These are phyloP conservation scores for Ampelocalamus luodianensis DNA, from an alignment of 176 grass and related monocot species.

Conservation along the genomic window DNA sequence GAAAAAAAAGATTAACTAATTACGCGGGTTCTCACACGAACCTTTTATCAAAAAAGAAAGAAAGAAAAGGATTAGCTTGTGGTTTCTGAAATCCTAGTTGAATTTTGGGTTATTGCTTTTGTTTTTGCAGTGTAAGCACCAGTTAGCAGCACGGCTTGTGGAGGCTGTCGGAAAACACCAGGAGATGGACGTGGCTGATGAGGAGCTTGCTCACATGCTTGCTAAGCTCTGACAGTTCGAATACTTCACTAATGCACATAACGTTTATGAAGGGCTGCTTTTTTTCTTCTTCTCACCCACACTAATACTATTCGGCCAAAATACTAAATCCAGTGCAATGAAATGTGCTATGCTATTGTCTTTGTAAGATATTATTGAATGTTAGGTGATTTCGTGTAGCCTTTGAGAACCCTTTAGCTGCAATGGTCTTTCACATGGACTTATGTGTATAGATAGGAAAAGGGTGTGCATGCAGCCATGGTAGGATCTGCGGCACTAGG, in stretches of 20 bases:
- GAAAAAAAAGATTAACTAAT: too few relatives aligned
- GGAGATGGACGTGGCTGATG: constrained; percentile 74
- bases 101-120: neutral
- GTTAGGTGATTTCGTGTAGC: neutral
- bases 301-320: neutral
- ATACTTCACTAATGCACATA: constrained; percentile 25
- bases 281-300: neutral
- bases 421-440: neutral
- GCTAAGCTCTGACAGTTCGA: constrained; percentile 63
- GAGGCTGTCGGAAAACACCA: constrained; percentile 69
- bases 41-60: too few relatives aligned
- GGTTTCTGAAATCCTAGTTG: neutral
- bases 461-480: neutral
- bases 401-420: neutral
- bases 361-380: neutral
- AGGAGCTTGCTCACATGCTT: constrained; percentile 83
- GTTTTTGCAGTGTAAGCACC: constrained; percentile 78
- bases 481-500: neutral
- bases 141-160: constrained; percentile 88
- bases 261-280: constrained; percentile 13
- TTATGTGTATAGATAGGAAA: constrained; percentile 14
- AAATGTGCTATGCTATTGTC: neutral
- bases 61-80: constrained; percentile 3
- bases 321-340: neutral
- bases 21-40: too few relatives aligned